Evolutionary conservation across 179 eudicot species (phyloP), one percentile per base, ranked within the genome.

Genomic region (Silene vulgaris): DNA sequence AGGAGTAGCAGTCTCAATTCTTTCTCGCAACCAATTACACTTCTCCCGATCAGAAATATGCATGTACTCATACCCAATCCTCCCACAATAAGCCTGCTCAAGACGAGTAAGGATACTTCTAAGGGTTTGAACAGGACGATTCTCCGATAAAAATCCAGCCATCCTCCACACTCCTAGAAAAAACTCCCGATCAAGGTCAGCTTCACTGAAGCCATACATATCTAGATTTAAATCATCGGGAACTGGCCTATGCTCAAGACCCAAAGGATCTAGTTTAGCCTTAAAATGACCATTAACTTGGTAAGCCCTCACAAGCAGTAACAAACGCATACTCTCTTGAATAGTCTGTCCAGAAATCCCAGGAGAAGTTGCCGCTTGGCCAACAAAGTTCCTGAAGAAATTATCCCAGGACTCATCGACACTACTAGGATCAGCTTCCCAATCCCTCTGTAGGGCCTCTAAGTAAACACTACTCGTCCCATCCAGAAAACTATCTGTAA

Each of bases 321-420:
- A 65, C 77, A 94, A 73, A 43, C 92, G 82, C 98, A 94, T 94
- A 72, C 97, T 92, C 84, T 94, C 98, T 74, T 94, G 98, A 75
- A 94, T 92, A 23, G 98, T 89, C 74, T 94, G 97, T 16, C 97
- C 95, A 0, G 98, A 94, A 65, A 90, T 86, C 26, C 96, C 98
- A 5, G 80, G 80, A 1, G 91, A 92, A 0, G 92, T 84, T 54
- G 91, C 66, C 0, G 96, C 93, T 84, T 90, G 97, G 23, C 98
- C 98, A 73, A 91, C 94, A 85, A 94, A 94, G 74, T 94, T 94
- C 69, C 91, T 82, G 75, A 94, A 94, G 82, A 94, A 94, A 75
- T 92, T 94, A 74, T 94, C 98, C 98, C 98, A 94, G 6, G 98
- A 94, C 71, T 94, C 98, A 81, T 94, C 98, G 26, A 94, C 98